Evolutionary conservation across 768 basidiomycete genomes (phyloP), one percentile per base, ranked within the genome.

Genomic region (Boletellus ananas): DNA sequence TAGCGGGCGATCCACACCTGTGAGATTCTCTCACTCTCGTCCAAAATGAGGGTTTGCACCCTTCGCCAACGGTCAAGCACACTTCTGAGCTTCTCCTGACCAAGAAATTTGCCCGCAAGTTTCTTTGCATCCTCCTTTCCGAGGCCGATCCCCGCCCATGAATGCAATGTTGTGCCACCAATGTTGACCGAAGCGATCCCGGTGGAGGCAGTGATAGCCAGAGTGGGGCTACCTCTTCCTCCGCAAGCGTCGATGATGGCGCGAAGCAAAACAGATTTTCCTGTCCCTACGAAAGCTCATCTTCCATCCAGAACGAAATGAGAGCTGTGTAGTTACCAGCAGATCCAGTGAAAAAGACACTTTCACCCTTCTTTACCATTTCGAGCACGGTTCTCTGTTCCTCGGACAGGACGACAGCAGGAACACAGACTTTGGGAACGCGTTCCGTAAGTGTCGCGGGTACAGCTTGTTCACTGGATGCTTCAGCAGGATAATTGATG

Each of bases 321-420:
- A 29, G 10, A 40, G 6, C 2, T 1, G 23, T 16, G 34, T 23
- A 34, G 25, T 27, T 50, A 66, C 89, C 90, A 45, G 91, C 91
- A 16, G 87, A 85, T 2, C 91, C 91, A 0, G 90, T 92, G 64
- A 93, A 93, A 68, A 93, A 93, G 8, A 92, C 80, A 58, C 72
- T 90, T 54, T 78, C 68, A 3, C 83, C 81, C 10, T 69, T 69
- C 39, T 79, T 75, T 7, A 92, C 87, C 57, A 61, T 67, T 13
- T 71, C 57, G 7, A 85, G 62, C 6, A 85, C 77, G 3, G 46
- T 43, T 41, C 57, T 62, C 63, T 86, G 84, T 60, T 84, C 80
- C 4, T 66, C 60, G 11, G 83, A 84, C 12, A 86, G 68, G 6
- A 47, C 20, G 16, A 79, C 58, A 27, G 62, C 21, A 13, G 59